Conservation (phyloP, 2,329 filamentous ascomycete species). For the Capronia epimyces region DNA sequence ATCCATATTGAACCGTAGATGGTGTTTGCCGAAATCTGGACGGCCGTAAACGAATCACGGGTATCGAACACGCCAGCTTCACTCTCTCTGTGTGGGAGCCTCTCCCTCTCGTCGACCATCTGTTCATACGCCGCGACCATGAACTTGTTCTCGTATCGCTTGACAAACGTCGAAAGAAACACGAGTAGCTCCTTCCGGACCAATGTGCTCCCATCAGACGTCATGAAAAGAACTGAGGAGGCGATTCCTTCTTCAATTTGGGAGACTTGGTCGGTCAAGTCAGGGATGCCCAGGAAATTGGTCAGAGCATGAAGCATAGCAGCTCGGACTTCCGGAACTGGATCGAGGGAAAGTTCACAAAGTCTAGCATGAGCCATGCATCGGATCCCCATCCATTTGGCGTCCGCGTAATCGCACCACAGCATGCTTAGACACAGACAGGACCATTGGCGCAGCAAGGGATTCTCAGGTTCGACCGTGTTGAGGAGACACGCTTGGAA, state of each 20-base stretch:
- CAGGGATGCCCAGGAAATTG: slow-evolving; percentile 87
- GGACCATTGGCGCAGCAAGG: slow-evolving; percentile 87
- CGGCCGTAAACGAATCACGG: slow-evolving; percentile 32
- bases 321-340: slow-evolving; percentile 84
- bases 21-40: slow-evolving; percentile 72
- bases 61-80: slow-evolving; percentile 32
- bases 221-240: slow-evolving; percentile 82
- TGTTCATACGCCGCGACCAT: slow-evolving; percentile 89
- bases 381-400: slow-evolving; percentile 92
- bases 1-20: slow-evolving; percentile 94
- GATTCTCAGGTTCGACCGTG: slow-evolving; percentile 78
- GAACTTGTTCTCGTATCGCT: slow-evolving; percentile 87
- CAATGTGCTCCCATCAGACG: slow-evolving; percentile 87
- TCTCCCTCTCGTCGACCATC: slow-evolving; percentile 73
- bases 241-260: slow-evolving; percentile 88
- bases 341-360: slow-evolving; percentile 73
- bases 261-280: slow-evolving; percentile 83
- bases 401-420: slow-evolving; percentile 84
- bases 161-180: slow-evolving; percentile 86
- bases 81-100: slow-evolving; percentile 45
- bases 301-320: slow-evolving; percentile 92
- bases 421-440: slow-evolving; percentile 93
- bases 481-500: slow-evolving; percentile 68
- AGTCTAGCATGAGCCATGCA: slow-evolving; percentile 79
- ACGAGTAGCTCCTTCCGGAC: slow-evolving; percentile 89